These are phyloP conservation scores for Thielaviopsis populi DNA, from an alignment of 2,329 filamentous ascomycete species.

Conservation along the genomic window DNA sequence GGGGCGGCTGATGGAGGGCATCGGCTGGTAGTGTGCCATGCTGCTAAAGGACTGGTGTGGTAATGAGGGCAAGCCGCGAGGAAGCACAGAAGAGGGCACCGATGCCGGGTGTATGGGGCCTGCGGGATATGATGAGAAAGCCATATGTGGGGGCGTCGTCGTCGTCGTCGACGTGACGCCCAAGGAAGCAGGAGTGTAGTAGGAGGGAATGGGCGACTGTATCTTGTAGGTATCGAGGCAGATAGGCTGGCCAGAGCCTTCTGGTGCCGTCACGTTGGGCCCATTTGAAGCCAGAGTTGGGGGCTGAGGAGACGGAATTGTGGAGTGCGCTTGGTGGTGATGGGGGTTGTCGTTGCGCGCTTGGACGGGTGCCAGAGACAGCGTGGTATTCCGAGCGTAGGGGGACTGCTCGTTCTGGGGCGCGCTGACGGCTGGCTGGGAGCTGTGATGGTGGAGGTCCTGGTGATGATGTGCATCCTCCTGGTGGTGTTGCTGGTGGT, in stretches of 20 bases:
- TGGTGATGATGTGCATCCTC: neutral
- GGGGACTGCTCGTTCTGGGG: conserved; percentile 32
- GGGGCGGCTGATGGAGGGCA: conserved; percentile 31
- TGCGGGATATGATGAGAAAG: conserved; percentile 8
- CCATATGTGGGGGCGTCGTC: conserved; percentile 6
- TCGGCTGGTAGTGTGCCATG: neutral
- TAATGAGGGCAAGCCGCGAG: conserved; percentile 5
- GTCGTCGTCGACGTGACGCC: neutral
- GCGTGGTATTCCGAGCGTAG: conserved; percentile 15
- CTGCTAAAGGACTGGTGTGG: neutral
- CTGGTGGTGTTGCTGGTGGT: neutral
- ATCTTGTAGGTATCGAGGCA: conserved; percentile 15
- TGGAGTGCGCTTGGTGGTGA: neutral
- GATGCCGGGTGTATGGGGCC: conserved; percentile 7
- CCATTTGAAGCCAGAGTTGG: conserved; percentile 19
- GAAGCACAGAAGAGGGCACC: neutral
- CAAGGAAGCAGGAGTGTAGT: conserved; percentile 14
- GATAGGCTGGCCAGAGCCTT: neutral
- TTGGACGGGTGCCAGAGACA: conserved; percentile 14
- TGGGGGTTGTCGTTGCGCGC: conserved; percentile 4
- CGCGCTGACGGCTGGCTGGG: conserved; percentile 35
- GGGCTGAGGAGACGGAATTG: conserved; percentile 8
- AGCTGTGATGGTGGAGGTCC: neutral
- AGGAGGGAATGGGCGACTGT: conserved; percentile 12
- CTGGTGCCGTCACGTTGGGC: neutral